phyloP scores from a whole-genome alignment of 176 grass and related monocot genomes.

The Avena insularis region DNA sequence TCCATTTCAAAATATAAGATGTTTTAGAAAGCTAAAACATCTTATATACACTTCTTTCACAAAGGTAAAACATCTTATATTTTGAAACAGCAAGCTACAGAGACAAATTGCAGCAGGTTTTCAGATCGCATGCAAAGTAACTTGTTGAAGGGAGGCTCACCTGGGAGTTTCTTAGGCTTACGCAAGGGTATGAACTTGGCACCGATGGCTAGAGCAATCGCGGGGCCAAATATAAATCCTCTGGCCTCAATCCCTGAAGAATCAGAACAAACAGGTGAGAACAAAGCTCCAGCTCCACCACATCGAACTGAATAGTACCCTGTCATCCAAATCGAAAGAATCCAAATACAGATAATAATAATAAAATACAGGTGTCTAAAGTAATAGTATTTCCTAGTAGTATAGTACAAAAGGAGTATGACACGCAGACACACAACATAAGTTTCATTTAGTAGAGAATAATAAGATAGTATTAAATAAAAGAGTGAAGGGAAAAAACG shows the following conservation, averaged over 20 bases:
- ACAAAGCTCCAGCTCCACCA: not conserved
- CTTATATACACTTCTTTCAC: no score
- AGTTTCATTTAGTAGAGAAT: not conserved
- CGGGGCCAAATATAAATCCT: constrained; percentile 93
- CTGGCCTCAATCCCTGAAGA: constrained; percentile 81
- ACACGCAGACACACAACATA: no score
- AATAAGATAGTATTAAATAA: not conserved
- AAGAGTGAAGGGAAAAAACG: not conserved
- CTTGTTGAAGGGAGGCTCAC: constrained; percentile 32
- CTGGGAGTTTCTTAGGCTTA: constrained; percentile 90
- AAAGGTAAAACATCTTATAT: no score
- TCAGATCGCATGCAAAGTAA: not conserved
- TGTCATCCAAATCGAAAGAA: not conserved
- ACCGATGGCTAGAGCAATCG: constrained; percentile 71
- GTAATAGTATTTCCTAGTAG: not conserved
- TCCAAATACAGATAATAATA: not conserved
- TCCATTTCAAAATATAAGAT: no score
- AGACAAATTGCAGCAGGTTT: not conserved
- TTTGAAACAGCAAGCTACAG: not conserved
- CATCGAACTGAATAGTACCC: not conserved
- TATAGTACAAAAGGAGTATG: not conserved
- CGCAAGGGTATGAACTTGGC: constrained; percentile 97
- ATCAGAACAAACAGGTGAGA: not conserved
- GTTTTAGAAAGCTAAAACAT: no score
- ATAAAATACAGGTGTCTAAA: not conserved